Conservation (phyloP, 179 eudicot genomes). For the Beta lomatogona region DNA sequence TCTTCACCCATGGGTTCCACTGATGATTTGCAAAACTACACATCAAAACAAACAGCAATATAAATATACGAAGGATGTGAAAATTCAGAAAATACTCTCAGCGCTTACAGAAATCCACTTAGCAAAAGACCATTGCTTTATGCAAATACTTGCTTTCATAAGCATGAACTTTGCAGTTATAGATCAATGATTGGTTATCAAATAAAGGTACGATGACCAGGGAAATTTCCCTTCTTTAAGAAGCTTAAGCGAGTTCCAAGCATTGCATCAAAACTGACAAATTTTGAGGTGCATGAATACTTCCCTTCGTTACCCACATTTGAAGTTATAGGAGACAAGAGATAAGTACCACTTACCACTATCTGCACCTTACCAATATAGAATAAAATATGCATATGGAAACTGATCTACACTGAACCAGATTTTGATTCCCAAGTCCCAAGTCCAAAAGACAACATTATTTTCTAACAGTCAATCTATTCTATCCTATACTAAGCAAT, state of each 20-base stretch:
- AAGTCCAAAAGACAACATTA: not conserved
- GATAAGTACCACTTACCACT: not conserved
- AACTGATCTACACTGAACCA: not conserved
- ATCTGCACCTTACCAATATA: not conserved
- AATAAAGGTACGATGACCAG: not conserved
- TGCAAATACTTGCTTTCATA: not conserved
- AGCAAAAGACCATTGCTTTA: not conserved
- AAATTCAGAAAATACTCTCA: not conserved
- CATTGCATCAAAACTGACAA: not conserved
- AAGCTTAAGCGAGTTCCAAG: not conserved
- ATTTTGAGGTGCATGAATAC: not conserved
- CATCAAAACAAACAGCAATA: not conserved
- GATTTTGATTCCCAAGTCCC: too few relatives aligned
- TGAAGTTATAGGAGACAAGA: not conserved
- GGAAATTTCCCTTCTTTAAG: not conserved
- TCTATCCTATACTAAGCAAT: not conserved
- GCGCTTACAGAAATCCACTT: not conserved
- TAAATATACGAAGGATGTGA: not conserved
- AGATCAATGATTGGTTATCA: not conserved
- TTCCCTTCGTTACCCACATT: not conserved
- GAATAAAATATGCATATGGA: not conserved
- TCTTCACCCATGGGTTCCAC: conserved; percentile 99
- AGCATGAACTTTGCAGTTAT: not conserved
- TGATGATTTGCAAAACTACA: conserved; percentile 91
- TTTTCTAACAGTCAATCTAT: not conserved